phyloP scores from a whole-genome alignment of 1,139 yeast genomes.

The Pichia sp. region DNA sequence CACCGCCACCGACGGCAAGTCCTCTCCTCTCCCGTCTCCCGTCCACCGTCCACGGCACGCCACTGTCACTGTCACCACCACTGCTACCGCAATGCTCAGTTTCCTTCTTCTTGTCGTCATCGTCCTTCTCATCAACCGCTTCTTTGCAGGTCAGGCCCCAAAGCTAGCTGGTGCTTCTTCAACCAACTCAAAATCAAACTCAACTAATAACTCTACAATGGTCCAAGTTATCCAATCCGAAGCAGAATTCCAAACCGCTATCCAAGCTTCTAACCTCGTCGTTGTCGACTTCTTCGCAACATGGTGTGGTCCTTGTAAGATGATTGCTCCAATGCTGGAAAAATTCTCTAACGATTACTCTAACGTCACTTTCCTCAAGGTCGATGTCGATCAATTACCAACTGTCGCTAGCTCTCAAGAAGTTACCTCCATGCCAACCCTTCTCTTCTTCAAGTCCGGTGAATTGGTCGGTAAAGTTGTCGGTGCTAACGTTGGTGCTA shows the following conservation, averaged over 20 bases:
- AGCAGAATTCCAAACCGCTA: conserved; percentile 57
- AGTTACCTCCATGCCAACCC: conserved; percentile 85
- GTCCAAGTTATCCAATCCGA: conserved; percentile 33
- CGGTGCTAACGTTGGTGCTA: conserved; percentile 83
- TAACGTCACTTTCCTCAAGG: conserved; percentile 66
- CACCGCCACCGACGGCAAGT: too few species aligned
- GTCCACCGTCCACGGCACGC: too few species aligned
- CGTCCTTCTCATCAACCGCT: conserved; percentile 21
- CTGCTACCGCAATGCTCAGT: conserved; percentile 15
- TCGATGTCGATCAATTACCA: conserved; percentile 75
- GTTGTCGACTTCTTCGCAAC: conserved; percentile 92
- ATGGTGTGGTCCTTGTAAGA: conserved; percentile 98
- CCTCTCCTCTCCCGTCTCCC: too few species aligned
- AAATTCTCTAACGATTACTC: conserved; percentile 55
- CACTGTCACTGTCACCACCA: too few species aligned
- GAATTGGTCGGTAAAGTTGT: conserved; percentile 63
- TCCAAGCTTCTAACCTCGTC: conserved; percentile 52
- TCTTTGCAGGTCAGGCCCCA: conserved; percentile 16
- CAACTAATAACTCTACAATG: conserved; percentile 19
- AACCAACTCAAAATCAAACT: background rate
- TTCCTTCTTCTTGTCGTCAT: conserved; percentile 21
- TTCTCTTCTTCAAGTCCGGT: conserved; percentile 73
- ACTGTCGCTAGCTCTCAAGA: conserved; percentile 69
- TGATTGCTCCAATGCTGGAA: conserved; percentile 86
- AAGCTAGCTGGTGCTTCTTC: too few species aligned